Conservation (phyloP, 169 alveolate genomes). For the Plasmodium berghei region DNA sequence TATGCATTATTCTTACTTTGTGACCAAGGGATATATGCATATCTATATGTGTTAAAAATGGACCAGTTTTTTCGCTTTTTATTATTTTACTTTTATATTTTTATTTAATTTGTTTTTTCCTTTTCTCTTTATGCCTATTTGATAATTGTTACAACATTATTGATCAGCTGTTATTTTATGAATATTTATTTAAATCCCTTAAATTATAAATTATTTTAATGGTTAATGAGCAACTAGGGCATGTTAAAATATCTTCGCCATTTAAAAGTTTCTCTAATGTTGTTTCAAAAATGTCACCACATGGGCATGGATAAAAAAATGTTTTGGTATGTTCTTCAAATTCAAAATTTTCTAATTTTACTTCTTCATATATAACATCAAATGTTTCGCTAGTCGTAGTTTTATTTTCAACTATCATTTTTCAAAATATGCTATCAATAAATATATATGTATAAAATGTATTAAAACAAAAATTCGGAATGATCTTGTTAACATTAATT, state of each 20-base stretch:
- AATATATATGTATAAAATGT: not conserved
- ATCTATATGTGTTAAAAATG: not conserved
- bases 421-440: constrained; percentile 12
- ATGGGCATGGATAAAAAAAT: constrained; percentile 91
- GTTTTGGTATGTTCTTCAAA: constrained; percentile 82
- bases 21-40: not conserved
- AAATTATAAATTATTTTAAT: constrained; percentile 82
- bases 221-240: constrained; percentile 90
- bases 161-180: constrained; percentile 1
- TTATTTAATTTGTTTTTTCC: not conserved
- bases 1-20: constrained; percentile 36
- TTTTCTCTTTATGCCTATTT: constrained; percentile 1
- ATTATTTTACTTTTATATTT: not conserved
- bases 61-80: not conserved
- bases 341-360: constrained; percentile 91
- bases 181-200: constrained; percentile 36
- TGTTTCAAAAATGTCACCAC: constrained; percentile 90
- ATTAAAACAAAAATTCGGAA: constrained; percentile 2
- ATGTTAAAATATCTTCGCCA: constrained; percentile 85
- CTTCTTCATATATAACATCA: constrained; percentile 87
- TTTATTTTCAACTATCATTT: constrained; percentile 75
- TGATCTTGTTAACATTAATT: no score
- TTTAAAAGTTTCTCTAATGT: constrained; percentile 77
- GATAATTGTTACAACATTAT: not conserved
- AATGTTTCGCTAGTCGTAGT: constrained; percentile 25